phyloP scores from a whole-genome alignment of 768 basidiomycete genomes.

The Auriscalpium microsporum region DNA sequence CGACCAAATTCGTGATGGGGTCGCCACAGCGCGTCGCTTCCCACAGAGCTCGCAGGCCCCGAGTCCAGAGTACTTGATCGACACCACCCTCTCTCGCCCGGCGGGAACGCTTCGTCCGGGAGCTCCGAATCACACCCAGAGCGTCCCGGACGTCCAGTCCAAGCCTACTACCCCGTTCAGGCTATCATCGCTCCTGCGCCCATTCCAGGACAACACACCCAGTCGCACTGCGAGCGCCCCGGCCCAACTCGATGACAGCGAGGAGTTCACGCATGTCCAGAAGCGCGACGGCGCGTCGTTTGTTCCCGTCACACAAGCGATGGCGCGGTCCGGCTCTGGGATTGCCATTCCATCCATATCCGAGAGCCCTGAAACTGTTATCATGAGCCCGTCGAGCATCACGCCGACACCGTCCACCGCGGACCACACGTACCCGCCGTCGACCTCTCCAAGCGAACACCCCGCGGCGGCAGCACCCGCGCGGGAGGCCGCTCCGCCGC shows the following conservation, averaged over 20 bases:
- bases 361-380: neutral
- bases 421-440: conserved; percentile 14
- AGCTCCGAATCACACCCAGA: conserved; percentile 13
- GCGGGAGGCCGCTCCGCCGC: conserved; percentile 7
- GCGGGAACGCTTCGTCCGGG: conserved; percentile 1
- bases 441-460: conserved; percentile 2
- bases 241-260: conserved; percentile 32
- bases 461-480: neutral
- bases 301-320: conserved; percentile 23
- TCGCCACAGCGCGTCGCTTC: conserved; percentile 45
- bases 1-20: conserved; percentile 71
- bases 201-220: conserved; percentile 50
- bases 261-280: conserved; percentile 68
- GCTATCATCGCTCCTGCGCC: conserved; percentile 55
- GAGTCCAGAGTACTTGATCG: conserved; percentile 34
- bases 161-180: conserved; percentile 35
- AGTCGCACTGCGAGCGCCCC: conserved; percentile 24
- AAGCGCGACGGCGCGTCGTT: conserved; percentile 46
- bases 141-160: conserved; percentile 24
- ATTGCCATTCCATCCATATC: neutral
- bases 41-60: conserved; percentile 9
- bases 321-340: neutral
- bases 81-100: conserved; percentile 41
- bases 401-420: neutral
- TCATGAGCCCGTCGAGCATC: conserved; percentile 1